phyloP scores from a whole-genome alignment of 2,329 filamentous ascomycete species.

The Claviceps arundinis region DNA sequence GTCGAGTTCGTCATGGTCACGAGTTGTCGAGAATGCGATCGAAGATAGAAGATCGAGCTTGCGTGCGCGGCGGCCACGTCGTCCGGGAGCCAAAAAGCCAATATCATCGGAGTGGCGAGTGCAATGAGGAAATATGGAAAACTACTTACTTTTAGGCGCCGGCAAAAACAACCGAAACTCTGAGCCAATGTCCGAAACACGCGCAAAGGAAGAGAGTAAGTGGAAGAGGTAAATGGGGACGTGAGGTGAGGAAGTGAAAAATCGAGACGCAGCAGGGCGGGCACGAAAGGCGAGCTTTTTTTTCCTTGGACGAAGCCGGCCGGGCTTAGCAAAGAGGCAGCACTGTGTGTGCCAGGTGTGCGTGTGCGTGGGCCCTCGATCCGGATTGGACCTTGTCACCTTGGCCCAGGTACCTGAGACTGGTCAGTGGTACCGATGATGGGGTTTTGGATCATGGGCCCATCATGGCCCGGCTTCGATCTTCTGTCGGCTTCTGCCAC shows the following conservation, averaged over 20 bases:
- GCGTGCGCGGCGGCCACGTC: conserved; percentile 1
- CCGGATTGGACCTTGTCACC: not conserved
- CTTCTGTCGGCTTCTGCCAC: conserved; percentile 2
- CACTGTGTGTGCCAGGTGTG: not conserved
- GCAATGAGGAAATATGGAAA: conserved; percentile 3
- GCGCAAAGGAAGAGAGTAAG: conserved; percentile 31
- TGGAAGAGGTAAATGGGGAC: conserved; percentile 23
- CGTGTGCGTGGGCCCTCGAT: conserved; percentile 1
- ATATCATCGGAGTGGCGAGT: not conserved
- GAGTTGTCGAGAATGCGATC: conserved; percentile 8
- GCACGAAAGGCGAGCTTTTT: conserved; percentile 21
- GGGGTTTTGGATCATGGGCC: too few relatives aligned
- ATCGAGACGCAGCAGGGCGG: conserved; percentile 20
- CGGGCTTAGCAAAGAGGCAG: not conserved
- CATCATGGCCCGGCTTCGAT: not conserved
- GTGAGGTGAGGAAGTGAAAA: conserved; percentile 16
- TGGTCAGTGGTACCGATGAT: too few relatives aligned
- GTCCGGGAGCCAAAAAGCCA: not conserved
- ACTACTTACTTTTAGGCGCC: conserved; percentile 41
- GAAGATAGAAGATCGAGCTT: not conserved
- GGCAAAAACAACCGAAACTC: conserved; percentile 33
- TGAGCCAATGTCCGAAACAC: conserved; percentile 31
- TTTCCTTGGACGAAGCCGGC: conserved; percentile 8
- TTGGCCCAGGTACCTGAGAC: too few relatives aligned
- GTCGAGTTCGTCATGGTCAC: conserved; percentile 8